Base-by-base conservation (phyloP, 1,139 yeast genomes). In the Candida sanyaensis region DNA sequence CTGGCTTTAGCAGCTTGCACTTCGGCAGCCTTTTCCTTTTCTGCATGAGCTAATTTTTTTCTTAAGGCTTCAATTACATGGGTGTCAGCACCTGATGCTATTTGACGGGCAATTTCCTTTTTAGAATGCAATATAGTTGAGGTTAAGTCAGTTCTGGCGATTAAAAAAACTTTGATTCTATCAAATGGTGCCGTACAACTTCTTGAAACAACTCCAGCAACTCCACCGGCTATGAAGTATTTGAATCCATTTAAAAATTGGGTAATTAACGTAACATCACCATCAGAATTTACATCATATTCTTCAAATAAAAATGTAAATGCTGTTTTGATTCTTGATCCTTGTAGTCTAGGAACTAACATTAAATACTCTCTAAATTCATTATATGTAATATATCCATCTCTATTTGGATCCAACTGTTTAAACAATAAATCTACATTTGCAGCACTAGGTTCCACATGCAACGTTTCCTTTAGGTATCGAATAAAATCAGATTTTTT, bases 161-260 rank as follows among this genome's bases (percentile, higher is more conserved):
- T 93, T 48, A 93, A 73, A 59, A 89, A 93, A 17, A 93, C 98
- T 63, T 93, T 93, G 26, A 93, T 81, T 64, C 99, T 79, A 65
- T 93, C 99, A 59, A 93, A 89, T 10, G 99, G 99, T 0, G 99
- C 99, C 0, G 99, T 93, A 59, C 96, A 87, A 0, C 98, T 91
- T 68, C 99, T 82, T n/a, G 97, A 90, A 4, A 93, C 87, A 5
- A 93, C 99, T 2, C 99, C 99, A 0, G 97, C 88, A 30, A 92
- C 68, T 0, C 99, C 99, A 32, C 99, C 99, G 1, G 97, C 96
- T 32, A 91, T 67, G 61, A 93, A 93, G 63, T 83, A 93, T 0
- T 97, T 97, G 55, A 90, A 77, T 30, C 97, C 96, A 61, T 86
- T 84, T 41, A 89, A 71, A 46, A 88, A 80, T 54, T 89, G 96